Percentiles rank a stretch among this genome's conserved stretches.
These are phyloP conservation scores for Malus fusca DNA, from an alignment of 306 rosid species.

Conservation along the genomic window DNA sequence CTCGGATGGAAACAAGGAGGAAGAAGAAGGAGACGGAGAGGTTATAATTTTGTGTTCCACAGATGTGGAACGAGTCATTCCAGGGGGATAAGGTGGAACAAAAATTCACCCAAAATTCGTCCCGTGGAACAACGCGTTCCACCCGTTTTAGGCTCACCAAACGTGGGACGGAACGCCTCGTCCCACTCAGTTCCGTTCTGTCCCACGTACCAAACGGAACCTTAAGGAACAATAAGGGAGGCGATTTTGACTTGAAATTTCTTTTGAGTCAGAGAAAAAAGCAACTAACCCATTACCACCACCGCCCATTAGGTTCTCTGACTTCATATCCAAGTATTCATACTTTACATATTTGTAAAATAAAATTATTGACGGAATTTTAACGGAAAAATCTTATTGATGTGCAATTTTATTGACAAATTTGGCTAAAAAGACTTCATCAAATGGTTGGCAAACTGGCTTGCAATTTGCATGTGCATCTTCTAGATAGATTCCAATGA, in stretches of 20 bases:
- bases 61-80: too few species aligned
- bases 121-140: too few species aligned
- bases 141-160: too few species aligned
- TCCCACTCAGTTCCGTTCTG: fast-evolving
- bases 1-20: too few species aligned
- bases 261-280: neutral
- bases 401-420: neutral
- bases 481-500: neutral
- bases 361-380: too few species aligned
- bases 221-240: neutral
- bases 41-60: too few species aligned
- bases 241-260: slow-evolving; percentile 2
- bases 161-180: too few species aligned
- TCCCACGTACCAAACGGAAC: too few species aligned
- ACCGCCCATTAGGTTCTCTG: neutral
- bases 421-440: neutral
- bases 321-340: neutral
- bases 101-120: too few species aligned
- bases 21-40: too few species aligned
- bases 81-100: too few species aligned
- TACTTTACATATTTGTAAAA: neutral
- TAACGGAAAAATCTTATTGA: too few species aligned
- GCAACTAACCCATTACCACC: neutral
- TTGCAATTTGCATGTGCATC: neutral
- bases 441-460: slow-evolving; percentile 19